phyloP scores from a whole-genome alignment of 2,329 filamentous ascomycete species.

The Scortechinia acanthostroma region DNA sequence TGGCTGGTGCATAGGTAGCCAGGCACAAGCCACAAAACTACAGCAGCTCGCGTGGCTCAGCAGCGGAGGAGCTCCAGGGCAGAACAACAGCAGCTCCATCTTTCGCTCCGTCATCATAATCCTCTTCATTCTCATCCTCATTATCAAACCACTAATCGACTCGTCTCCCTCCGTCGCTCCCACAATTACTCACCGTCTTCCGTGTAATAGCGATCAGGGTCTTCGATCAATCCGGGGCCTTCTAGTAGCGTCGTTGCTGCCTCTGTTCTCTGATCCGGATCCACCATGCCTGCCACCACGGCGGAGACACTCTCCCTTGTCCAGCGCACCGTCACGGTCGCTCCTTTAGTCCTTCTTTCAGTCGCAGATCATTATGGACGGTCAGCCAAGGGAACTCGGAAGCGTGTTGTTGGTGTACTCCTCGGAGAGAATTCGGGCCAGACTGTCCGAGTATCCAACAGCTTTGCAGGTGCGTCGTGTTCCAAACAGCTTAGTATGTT shows the following conservation, averaged over 20 bases:
- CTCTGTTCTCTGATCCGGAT: no score
- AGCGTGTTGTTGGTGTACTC: slow-evolving; percentile 87
- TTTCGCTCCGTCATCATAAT: background rate
- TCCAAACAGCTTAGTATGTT: slow-evolving; percentile 5
- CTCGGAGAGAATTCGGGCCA: slow-evolving; percentile 94
- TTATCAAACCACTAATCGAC: background rate
- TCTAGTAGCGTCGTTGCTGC: background rate
- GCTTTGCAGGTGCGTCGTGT: slow-evolving; percentile 75
- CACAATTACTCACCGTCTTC: no score
- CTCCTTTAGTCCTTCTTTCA: slow-evolving; percentile 92
- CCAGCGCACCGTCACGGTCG: slow-evolving; percentile 90
- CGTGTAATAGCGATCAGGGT: no score
- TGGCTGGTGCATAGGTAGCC: no score
- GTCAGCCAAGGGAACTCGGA: slow-evolving; percentile 76
- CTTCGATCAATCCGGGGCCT: background rate
- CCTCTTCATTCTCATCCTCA: background rate
- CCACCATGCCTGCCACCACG: slow-evolving; percentile 86
- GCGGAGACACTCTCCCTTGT: slow-evolving; percentile 93
- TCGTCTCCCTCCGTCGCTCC: background rate
- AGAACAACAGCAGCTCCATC: background rate
- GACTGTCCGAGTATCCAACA: slow-evolving; percentile 95
- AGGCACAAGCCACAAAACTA: no score
- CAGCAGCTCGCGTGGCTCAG: slow-evolving; percentile 6
- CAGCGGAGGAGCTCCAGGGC: background rate
- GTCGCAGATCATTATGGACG: slow-evolving; percentile 98